A percentile compares a stretch with the other conserved stretches of the same genome.
Conservation (phyloP, 129 eudicot genomes). For the Lactuca saligna region DNA sequence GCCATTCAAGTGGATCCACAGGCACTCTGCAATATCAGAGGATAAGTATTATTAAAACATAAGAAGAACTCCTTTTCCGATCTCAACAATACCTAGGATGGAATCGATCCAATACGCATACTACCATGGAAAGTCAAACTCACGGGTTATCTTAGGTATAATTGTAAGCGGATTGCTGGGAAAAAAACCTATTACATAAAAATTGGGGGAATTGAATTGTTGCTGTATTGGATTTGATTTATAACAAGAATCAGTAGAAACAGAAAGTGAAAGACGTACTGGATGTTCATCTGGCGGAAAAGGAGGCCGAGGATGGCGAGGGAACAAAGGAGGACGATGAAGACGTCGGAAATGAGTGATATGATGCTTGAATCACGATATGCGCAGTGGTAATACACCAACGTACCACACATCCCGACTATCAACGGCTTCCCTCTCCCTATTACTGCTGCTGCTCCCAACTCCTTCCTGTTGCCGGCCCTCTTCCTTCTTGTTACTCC, state of each 20-base stretch:
- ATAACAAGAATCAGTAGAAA: neutral
- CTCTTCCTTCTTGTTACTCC: constrained; percentile 26
- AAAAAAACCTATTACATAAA: constrained; percentile 12
- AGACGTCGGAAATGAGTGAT: constrained; percentile 80
- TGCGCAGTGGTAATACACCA: constrained; percentile 90
- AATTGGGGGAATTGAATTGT: neutral
- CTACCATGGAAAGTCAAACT: neutral
- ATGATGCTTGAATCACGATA: constrained; percentile 67
- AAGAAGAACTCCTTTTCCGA: neutral
- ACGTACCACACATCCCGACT: constrained; percentile 56
- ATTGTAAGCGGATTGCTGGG: neutral
- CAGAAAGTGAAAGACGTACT: constrained; percentile 23
- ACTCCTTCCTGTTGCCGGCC: constrained; percentile 8
- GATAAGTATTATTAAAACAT: neutral
- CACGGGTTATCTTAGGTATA: neutral
- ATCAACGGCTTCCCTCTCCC: constrained; percentile 60
- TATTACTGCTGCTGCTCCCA: constrained; percentile 34
- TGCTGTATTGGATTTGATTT: neutral
- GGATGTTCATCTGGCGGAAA: constrained; percentile 90
- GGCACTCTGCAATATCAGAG: constrained; percentile 56
- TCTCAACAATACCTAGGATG: neutral
- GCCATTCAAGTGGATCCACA: constrained; percentile 96
- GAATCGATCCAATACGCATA: neutral
- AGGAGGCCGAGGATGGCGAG: constrained; percentile 96
- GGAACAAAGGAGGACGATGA: constrained; percentile 87